Evolutionary conservation across 768 basidiomycete species (phyloP), one percentile per base, ranked within the genome.

Genomic region (Mycena filopes): DNA sequence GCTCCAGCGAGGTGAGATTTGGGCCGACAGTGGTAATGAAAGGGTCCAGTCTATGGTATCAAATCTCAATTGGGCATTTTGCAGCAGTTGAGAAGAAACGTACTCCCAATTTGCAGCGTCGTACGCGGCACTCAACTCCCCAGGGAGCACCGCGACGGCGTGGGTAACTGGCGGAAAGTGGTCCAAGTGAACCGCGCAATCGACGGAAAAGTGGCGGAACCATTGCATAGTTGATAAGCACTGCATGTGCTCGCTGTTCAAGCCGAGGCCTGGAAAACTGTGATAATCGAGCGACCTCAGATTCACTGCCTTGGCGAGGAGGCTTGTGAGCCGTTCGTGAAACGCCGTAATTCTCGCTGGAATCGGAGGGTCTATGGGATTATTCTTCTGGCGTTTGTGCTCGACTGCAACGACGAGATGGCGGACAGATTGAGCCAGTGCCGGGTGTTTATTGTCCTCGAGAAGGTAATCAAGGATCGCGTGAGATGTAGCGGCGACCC

Each of bases 261-360:
- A 18, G 36, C 13, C 56, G 26, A 53, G 48, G 5, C 68, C 65
- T 7, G 62, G 40, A 16, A n/a, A 10, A 13, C 63, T 64, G 46
- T 60, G 60, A 61, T 69, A 72, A 28, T 72, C 71, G 11, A 72
- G 47, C 28, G 60, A 53, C 47, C 53, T 48, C n/a, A 72, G 66
- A 21, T 64, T 70, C n/a, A 25, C n/a, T 18, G 1, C 60, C 28
- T 10, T 43, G 55, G 6, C 36, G 51, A 33, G 31, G 31, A 33
- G 31, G 12, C 12, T 5, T 33, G 31, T 5, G 23, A 21, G 25
- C 9, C 38, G 50, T 18, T 49, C 23, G 26, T 4, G 31, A 40
- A 9, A 38, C 26, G 42, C 15, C 51, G 7, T 15, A 23, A 33
- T n/a, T 16, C 25, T 26, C 25, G 40, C 13, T 33, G 45, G 15